Conservation (phyloP, 2,329 filamentous ascomycete species). For the Lithohypha guttulata region DNA sequence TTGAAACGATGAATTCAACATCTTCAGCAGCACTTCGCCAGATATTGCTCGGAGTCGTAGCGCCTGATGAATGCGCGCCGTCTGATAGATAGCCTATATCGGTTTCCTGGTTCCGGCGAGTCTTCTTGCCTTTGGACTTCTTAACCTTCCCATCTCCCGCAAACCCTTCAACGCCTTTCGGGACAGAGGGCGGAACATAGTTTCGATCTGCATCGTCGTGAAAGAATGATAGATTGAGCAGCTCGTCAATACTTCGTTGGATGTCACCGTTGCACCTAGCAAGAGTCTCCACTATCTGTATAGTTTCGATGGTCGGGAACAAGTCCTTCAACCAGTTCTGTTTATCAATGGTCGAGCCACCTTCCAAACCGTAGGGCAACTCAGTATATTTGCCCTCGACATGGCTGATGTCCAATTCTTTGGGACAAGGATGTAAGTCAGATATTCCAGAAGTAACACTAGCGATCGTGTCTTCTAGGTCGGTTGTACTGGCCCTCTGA, state of each 20-base stretch:
- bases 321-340: conserved; percentile 53
- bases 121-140: conserved; percentile 24
- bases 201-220: conserved; percentile 51
- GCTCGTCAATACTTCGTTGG: conserved; percentile 61
- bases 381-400: not conserved
- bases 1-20: conserved; percentile 49
- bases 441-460: conserved; percentile 19
- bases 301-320: conserved; percentile 57
- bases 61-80: conserved; percentile 16
- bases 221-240: conserved; percentile 70
- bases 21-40: conserved; percentile 50
- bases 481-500: not conserved
- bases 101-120: conserved; percentile 22
- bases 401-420: not conserved
- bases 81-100: conserved; percentile 19
- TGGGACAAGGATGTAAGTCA: conserved; percentile 10
- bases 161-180: conserved; percentile 77
- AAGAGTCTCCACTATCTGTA: conserved; percentile 56
- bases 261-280: conserved; percentile 58
- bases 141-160: conserved; percentile 40
- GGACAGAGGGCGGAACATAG: conserved; percentile 34
- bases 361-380: conserved; percentile 10
- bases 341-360: conserved; percentile 45
- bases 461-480: conserved; percentile 12
- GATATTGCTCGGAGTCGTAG: conserved; percentile 35